These are phyloP conservation scores for Wallacemonas collosoma DNA, from an alignment of 208 protist species.

Conservation along the genomic window DNA sequence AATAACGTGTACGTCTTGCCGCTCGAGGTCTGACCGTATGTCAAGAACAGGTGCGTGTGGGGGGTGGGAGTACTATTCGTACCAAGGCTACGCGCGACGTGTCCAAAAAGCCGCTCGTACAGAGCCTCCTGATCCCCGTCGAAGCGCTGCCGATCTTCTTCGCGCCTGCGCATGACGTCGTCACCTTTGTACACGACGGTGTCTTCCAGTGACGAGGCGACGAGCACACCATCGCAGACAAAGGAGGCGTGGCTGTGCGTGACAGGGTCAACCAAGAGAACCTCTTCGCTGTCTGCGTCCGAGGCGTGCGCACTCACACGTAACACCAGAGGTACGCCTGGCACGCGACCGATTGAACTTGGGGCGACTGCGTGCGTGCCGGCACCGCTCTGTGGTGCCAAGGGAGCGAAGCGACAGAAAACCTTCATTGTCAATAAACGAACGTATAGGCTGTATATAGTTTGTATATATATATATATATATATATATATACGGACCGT, in stretches of 20 bases:
- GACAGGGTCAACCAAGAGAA: slow-evolving; percentile 36
- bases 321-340: slow-evolving; percentile 26
- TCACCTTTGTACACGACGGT: slow-evolving; percentile 13
- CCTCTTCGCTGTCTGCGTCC: slow-evolving; percentile 8
- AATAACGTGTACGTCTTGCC: slow-evolving; percentile 89
- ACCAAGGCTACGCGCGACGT: not conserved
- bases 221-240: slow-evolving; percentile 39
- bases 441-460: not conserved
- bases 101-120: slow-evolving; percentile 22
- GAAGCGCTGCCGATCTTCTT: slow-evolving; percentile 3
- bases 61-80: not conserved
- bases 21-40: slow-evolving; percentile 85
- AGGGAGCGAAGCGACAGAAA: slow-evolving; percentile 60
- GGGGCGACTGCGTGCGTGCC: not conserved
- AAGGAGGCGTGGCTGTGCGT: slow-evolving; percentile 40
- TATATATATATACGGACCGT: too few species aligned
- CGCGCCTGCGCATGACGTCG: not conserved
- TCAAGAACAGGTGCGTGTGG: slow-evolving; percentile 42
- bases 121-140: slow-evolving; percentile 30
- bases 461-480: too few species aligned
- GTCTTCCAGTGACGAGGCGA: slow-evolving; percentile 16
- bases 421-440: slow-evolving; percentile 42
- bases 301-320: slow-evolving; percentile 1
- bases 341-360: slow-evolving; percentile 7
- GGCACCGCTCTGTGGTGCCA: not conserved